Base-by-base conservation (phyloP, 305 asterid species). In the Rubia balearica region DNA sequence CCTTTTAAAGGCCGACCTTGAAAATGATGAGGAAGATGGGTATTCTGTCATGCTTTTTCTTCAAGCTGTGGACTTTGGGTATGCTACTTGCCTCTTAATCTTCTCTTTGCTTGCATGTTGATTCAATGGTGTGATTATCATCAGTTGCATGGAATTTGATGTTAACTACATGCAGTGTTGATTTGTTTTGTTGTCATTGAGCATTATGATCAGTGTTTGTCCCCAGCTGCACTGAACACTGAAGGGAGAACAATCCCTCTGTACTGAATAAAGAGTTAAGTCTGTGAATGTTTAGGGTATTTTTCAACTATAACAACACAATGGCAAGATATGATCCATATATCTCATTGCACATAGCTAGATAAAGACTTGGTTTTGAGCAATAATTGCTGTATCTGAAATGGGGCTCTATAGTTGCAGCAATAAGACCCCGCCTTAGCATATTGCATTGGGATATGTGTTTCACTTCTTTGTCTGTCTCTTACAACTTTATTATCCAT, bases 31-130 rank as follows among this genome's bases (percentile, higher is more conserved):
- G 45, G 85, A 80, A 60, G 83, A 78, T 79, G 88, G 79, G 56
- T 85, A 87, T 86, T 82, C 73, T 60, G 80, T 94, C 76, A 79
- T 72, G 78, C 73, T 89, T 60, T 55, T 59, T 69, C 80, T 76
- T 78, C 85, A 79, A 84, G 83, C 77, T 77, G 74, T 88, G n/a
- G 85, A 78, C 74, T 45, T 88, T 75, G 77, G 98, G 98, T 94
- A 88, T 73, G 86, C 60, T 76, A 27, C 51, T 70, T 45, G 21
- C 62, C 43, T 48, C 73, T 69, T 76, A 71, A 73, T 57, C 69
- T 73, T 71, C 42, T 51, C 65, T 74, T 60, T 78, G 70, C 61
- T 56, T 57, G 59, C 16, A 55, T 61, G 38, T 60, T 42, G 21
- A 61, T 30, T 69, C 8, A 30, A 40, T 17, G 11, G 2, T 68